Percentiles rank a stretch among this genome's conserved stretches.
Conservation (phyloP, 2,329 filamentous ascomycete species). For the Neophaeococcomyces mojaviensis region DNA sequence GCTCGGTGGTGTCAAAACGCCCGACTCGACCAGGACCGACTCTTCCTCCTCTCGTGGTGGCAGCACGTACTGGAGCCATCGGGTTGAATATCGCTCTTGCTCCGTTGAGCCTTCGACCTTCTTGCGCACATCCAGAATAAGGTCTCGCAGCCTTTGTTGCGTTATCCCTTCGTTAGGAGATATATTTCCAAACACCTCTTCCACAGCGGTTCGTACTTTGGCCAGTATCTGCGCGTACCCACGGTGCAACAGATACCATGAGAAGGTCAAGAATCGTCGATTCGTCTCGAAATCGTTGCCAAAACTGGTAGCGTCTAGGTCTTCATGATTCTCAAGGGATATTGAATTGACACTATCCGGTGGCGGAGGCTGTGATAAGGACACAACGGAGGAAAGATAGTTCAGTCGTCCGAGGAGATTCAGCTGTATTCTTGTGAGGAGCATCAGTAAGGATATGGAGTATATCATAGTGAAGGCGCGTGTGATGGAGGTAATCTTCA, state of each 20-base stretch:
- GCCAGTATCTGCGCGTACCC: conserved; percentile 79
- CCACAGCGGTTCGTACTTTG: conserved; percentile 76
- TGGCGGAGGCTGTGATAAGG: conserved; percentile 70
- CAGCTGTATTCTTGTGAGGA: conserved; percentile 90
- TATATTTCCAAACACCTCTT: conserved; percentile 78
- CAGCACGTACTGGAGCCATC: conserved; percentile 79
- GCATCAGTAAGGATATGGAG: conserved; percentile 76
- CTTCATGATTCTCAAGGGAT: conserved; percentile 85
- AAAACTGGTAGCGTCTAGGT: conserved; percentile 69
- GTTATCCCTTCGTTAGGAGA: conserved; percentile 85
- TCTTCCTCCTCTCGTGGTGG: conserved; percentile 67
- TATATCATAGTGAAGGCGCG: conserved; percentile 88
- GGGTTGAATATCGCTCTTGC: conserved; percentile 52
- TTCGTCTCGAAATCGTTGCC: conserved; percentile 96
- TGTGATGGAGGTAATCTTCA: conserved; percentile 88
- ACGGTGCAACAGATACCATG: conserved; percentile 92
- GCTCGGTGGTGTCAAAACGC: conserved; percentile 49
- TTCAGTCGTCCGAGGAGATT: conserved; percentile 93
- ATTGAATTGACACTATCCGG: conserved; percentile 47
- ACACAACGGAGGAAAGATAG: conserved; percentile 92
- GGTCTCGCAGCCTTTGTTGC: conserved; percentile 67
- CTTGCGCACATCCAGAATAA: conserved; percentile 76
- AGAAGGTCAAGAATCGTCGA: conserved; percentile 87
- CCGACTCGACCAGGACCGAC: conserved; percentile 73
- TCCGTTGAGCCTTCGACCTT: conserved; percentile 70